Evolutionary conservation across 2,329 filamentous ascomycete species (phyloP), one percentile per base, ranked within the genome.

Genomic region (Lasiodiplodia gonubiensis): DNA sequence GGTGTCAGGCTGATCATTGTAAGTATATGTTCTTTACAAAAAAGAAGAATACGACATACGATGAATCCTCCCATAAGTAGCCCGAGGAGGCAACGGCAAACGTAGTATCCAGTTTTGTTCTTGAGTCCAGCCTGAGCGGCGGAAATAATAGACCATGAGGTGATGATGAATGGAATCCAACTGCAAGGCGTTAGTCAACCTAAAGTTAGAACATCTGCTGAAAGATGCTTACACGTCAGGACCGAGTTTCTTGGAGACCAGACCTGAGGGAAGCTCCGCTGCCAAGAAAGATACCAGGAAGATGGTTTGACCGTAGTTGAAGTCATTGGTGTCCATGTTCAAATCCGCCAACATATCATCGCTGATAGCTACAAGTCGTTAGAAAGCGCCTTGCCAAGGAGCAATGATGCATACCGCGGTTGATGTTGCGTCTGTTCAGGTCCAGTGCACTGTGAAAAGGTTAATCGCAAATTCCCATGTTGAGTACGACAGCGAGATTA

Each of bases 31-130:
- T 25, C 2, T 37, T 30, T 21, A 11, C 1, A 1, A 18, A 27
- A 46, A 16, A 2, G 12, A 1, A 33, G 3, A 0, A 12, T 18
- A 42, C 11, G 2, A 5, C 59, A 8, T 63, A 63, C 59, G 54
- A 86, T 86, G 67, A 86, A 86, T 1, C 86, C 87, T 25, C 86
- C 86, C 74, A 86, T 82, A 63, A 86, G 78, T 2, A 87, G 74
- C 4, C 83, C 85, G 0, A 87, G 75, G 1, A 84, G 79, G 23
- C 82, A 74, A 64, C 70, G 66, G n/a, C 52, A 67, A 3, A 67
- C 67, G 16, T 59, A 67, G n/a, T 68, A 71, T 14, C 68, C 66
- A 0, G 53, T 49, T n/a, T 61, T 57, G 12, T 61, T 68, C 25
- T 39, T 70, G 2, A 71, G 39, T 12, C 61, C 64, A 10, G 69